Base-by-base conservation (phyloP, 805 yeast species). In the Nakazawaea laoshanensis region DNA sequence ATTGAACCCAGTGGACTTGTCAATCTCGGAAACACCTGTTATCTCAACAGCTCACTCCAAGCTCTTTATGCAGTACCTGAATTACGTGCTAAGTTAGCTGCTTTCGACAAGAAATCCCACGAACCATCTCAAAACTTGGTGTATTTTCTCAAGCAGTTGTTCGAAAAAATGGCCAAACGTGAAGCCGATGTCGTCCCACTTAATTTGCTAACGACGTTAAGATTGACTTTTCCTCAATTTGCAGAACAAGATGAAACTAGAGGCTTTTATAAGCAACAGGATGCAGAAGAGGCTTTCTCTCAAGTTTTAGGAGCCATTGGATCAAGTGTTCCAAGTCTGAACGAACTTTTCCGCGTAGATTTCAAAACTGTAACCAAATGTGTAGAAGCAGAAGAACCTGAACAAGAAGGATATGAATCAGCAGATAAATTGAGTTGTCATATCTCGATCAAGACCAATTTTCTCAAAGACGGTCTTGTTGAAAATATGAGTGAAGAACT, bases 281-380 rank as follows among this genome's bases (percentile, higher is more conserved):
- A 92, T 62, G 98, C 98, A 1, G 99, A 92, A 60, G 99, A 92
- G 54, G 82, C 89, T 12, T 87, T 76, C 59, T 79, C 96, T 6
- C 89, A 82, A 53, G 67, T 92, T 32, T 57, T 88, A 41, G 59
- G 63, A 22, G 57, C 67, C 20, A 54, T 85, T 39, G 54, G 67
- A 23, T 48, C 55, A 15, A 67, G 64, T 9, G 65, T 69, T 37
- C 69, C 71, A 17, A 67, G 72, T 14, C 54, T 75, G 24, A 73
- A 74, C 33, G 68, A 68, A 38, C 65, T 66, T 41, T 81, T 88
- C 52, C 74, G 71, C 29, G 63, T 94, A 29, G 64, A 67, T 24
- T 81, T 83, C 49, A 77, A 70, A 45, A 69, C 77, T 4, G 59
- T 66, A 10, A 69, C 80, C 19, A 76, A 68, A 44, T 83, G 92